Conservation (phyloP, 23 red algal species). For the Gracilaria domingensis region DNA sequence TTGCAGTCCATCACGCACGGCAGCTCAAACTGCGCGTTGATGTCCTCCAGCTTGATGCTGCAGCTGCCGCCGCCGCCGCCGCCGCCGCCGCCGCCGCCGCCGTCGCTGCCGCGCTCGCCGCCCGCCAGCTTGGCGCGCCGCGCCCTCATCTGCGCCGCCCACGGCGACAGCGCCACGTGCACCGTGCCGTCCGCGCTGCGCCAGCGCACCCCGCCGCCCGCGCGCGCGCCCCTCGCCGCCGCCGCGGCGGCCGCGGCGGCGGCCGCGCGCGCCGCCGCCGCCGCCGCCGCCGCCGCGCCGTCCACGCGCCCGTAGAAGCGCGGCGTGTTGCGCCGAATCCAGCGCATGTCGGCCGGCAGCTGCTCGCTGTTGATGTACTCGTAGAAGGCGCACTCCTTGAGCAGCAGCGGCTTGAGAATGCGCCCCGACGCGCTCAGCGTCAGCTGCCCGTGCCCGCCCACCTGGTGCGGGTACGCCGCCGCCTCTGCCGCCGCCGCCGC, state of each 20-base stretch:
- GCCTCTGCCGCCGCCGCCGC: too few relatives aligned
- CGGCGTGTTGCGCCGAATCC: constrained; percentile 70
- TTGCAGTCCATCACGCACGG: constrained; percentile 96
- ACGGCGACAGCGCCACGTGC: constrained; percentile 1
- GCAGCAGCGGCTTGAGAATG: constrained; percentile 77
- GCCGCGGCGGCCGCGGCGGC: not conserved
- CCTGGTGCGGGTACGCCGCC: constrained; percentile 88
- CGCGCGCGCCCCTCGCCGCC: not conserved
- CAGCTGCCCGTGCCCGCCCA: constrained; percentile 94
- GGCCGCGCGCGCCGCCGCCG: not conserved
- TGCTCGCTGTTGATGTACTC: constrained; percentile 61
- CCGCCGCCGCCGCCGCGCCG: too few relatives aligned
- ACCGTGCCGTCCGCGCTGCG: not conserved
- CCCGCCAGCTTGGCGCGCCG: not conserved
- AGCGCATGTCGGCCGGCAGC: constrained; percentile 30
- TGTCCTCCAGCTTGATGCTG: constrained; percentile 78
- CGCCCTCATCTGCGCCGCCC: constrained; percentile 32
- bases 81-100: not conserved
- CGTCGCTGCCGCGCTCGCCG: not conserved
- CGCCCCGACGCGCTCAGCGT: constrained; percentile 7
- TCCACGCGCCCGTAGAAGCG: constrained; percentile 61
- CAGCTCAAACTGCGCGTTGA: constrained; percentile 71
- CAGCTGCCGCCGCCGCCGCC: constrained; percentile 19
- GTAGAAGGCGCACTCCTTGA: constrained; percentile 90
- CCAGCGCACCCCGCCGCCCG: not conserved